Evolutionary conservation across 352 stramenopile genomes (phyloP), one percentile per base, ranked within the genome.

Genomic region (Phytophthora ohioensis): DNA sequence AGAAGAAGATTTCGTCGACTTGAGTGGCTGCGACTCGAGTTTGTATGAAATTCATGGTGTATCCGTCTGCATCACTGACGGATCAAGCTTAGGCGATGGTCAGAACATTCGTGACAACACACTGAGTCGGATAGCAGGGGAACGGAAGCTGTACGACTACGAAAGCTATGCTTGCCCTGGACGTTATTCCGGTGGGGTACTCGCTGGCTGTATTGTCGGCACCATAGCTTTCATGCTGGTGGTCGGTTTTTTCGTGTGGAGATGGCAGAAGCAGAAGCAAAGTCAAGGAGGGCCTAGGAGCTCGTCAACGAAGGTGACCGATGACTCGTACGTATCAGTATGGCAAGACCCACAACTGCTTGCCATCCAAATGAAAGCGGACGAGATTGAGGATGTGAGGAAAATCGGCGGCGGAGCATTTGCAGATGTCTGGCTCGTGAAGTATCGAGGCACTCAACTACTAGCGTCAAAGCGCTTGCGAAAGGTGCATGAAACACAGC

Each of bases 341-440:
- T 88, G 81, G 78, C 61, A 66, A 11, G 76, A 85, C 39, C 67
- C 69, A 13, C 67, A 89, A 13, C 72, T 87, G 30, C 64, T 80
- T 30, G 57, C 59, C 15, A 56, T 87, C 5, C 70, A 76, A 30
- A 32, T 89, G n/a, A 75, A 81, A 45, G 43, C 13, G 1, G 65
- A 84, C 13, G 79, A 87, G 10, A 82, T 89, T n/a, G 46, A 84
- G 47, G 79, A 89, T 31, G 30, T 89, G 4, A 58, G 54, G n/a
- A 76, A 82, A 64, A 77, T 88, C 12, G 78, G 81, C 1, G 55
- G 64, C 30, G 78, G 81, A 9, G 78, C 73, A 13, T 72, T 54
- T 53, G 74, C 69, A 11, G 68, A 81, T n/a, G 74, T 87, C 0
- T 87, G 66, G 64, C 78, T 88, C 42, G 78, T 84, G 3, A 64